A percentile compares a stretch with the other conserved stretches of the same genome.
Conservation (phyloP, 23 red algal species). For the Rhodosorus marinus region DNA sequence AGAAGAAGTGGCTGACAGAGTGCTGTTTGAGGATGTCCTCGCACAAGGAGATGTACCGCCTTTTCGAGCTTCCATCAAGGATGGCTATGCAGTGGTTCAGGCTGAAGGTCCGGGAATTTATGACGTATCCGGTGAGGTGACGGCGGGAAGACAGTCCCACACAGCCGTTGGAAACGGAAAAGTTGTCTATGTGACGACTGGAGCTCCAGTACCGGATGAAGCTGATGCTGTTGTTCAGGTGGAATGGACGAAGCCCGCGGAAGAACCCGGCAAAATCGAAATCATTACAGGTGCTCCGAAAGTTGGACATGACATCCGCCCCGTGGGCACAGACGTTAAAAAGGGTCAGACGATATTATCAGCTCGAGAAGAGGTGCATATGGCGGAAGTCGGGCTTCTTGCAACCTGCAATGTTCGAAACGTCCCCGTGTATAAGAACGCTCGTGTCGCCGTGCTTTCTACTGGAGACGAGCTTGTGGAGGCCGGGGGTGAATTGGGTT, state of each 20-base stretch:
- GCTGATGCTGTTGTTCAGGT: conserved; percentile 82
- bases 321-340: conserved; percentile 37
- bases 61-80: conserved; percentile 11
- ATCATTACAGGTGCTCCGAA: conserved; percentile 7
- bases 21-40: conserved; percentile 4
- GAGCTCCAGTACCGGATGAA: conserved; percentile 51
- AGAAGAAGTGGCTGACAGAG: neutral
- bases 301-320: conserved; percentile 50
- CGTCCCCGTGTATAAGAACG: conserved; percentile 13
- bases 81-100: conserved; percentile 19
- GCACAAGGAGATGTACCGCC: conserved; percentile 5
- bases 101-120: neutral
- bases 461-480: conserved; percentile 82
- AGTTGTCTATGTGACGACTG: conserved; percentile 65
- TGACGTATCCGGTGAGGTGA: neutral
- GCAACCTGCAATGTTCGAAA: conserved; percentile 21
- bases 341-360: conserved; percentile 38
- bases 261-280: neutral
- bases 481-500: neutral
- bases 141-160: too few relatives aligned
- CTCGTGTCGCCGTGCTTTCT: conserved; percentile 56
- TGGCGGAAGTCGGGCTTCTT: conserved; percentile 43
- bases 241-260: conserved; percentile 1
- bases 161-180: conserved; percentile 1
- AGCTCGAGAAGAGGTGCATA: conserved; percentile 16